Evolutionary conservation across 2,329 filamentous ascomycete species (phyloP), one percentile per base, ranked within the genome.

Genomic region (Chrysoporthe deuterocubensis): DNA sequence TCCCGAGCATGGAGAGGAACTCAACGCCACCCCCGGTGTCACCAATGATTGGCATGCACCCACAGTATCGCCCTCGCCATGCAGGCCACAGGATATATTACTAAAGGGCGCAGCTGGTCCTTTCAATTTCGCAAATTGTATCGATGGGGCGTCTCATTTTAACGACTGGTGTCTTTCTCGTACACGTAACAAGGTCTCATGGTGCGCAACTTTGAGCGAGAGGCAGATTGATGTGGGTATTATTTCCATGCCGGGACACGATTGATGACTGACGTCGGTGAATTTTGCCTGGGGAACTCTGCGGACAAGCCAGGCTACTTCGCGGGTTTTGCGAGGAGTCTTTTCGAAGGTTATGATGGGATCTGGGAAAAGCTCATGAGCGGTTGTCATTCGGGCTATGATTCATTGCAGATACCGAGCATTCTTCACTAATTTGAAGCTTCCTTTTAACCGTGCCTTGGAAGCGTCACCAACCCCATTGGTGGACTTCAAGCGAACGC

Each of bases 1-100:
- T 85, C 62, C 83, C 83, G 6, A 79, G 81, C 9, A 85, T 84
- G 82, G 81, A 83, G 69, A 65, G 72, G 52, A 52, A 54, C 40
- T 4, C 13, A 1, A n/a, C 21, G 46, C 4, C 11, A 2, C 61
- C n/a, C 13, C 6, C 37, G 16, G n/a, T 37, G 2, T n/a, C 5
- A 7, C 11, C 13, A 32, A 14, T 42, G 18, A 21, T 42, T 16
- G 1, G 13, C 13, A 52, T 62, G 44, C 61, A 43, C n/a, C 14
- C 14, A 13, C 61, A 52, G 5, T 52, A 52, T 42, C 61, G 61
- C 13, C 44, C 32, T 26, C 61, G 48, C 37, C 46, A 18, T 18
- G 48, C n/a, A 21, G 16, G 18, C 4, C 59, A 62, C n/a, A 16
- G 61, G n/a, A 9, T 21, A 42, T 52, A 26, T 6, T 52, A 54